Evolutionary conservation across 1,139 yeast genomes (phyloP), one percentile per base, ranked within the genome.

Genomic region (Diutina scorzettiae): DNA sequence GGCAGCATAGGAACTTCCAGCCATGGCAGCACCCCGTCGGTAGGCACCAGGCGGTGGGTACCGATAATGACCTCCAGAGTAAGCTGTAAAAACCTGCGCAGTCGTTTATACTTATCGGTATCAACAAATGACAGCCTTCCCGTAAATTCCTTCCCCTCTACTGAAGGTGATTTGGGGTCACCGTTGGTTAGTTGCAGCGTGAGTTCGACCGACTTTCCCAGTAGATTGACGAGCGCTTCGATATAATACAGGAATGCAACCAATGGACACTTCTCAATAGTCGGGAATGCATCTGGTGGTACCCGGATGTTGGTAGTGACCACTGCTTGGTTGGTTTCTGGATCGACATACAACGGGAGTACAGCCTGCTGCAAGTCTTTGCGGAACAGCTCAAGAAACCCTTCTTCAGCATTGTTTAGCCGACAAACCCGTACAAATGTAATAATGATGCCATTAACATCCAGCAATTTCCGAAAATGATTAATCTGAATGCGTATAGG

Each of bases 271-370:
- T 84, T 84, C 33, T 74, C 71, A 12, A 86, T 81, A 0, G 95
- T 83, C 0, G 96, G 94, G 55, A 87, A 85, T 1, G 85, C 78
- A 51, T 87, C 96, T 0, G 84, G 76, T 0, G 96, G 96, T 0
- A 87, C 78, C 47, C 80, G 66, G 20, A 87, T 60, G 40, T 76
- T 73, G 1, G 89, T 75, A 32, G 74, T 73, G 4, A 81, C 69
- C 36, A 74, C 80, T 27, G 79, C 70, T 28, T 68, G 62, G 40
- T 78, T 65, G 0, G 82, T 71, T 5, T 56, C 64, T 0, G 93
- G 89, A 54, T 85, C 91, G 19, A 85, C 77, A 49, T 76, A 80
- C n/a, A 87, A 60, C 0, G 96, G 95, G 0, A 83, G 69, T 1
- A 86, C 72, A 40, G 76, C 71, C 58, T 87, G 96, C 33, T 81